These are phyloP conservation scores for Malus hybrid DNA, from an alignment of 331 rosid species.

Conservation along the genomic window DNA sequence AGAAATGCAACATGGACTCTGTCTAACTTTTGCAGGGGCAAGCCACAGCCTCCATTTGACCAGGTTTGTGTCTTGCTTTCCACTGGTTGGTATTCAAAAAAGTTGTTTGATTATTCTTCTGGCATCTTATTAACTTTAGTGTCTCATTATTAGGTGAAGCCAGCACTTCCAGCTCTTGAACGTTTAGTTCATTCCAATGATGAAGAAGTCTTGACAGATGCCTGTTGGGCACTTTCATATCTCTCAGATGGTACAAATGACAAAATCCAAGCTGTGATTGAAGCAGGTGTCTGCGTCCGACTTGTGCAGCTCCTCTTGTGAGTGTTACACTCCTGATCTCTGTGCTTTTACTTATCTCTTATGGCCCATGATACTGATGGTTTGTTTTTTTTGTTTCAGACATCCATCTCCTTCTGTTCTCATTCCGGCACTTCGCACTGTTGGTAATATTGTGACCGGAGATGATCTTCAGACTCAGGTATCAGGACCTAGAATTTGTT, in stretches of 20 bases:
- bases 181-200: constrained; percentile 81
- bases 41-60: constrained; percentile 89
- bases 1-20: constrained; percentile 95
- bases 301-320: constrained; percentile 82
- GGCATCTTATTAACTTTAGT: neutral
- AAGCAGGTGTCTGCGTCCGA: constrained; percentile 72
- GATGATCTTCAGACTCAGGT: constrained; percentile 95
- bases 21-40: constrained; percentile 91
- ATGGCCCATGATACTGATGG: neutral
- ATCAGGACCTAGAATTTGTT: constrained; percentile 3
- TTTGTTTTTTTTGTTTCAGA: constrained; percentile 24
- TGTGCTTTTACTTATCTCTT: neutral
- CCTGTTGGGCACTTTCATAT: constrained; percentile 94
- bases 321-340: constrained; percentile 14
- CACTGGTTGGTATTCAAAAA: neutral
- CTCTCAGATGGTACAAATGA: constrained; percentile 92
- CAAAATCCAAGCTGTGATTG: constrained; percentile 90
- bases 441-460: constrained; percentile 91
- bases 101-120: neutral
- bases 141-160: constrained; percentile 55
- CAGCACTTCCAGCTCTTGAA: constrained; percentile 90
- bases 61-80: constrained; percentile 32
- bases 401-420: constrained; percentile 88
- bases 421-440: constrained; percentile 91
- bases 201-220: constrained; percentile 89